Conservation (phyloP, 2,329 filamentous ascomycete genomes). For the Diaporthe citriasiana region DNA sequence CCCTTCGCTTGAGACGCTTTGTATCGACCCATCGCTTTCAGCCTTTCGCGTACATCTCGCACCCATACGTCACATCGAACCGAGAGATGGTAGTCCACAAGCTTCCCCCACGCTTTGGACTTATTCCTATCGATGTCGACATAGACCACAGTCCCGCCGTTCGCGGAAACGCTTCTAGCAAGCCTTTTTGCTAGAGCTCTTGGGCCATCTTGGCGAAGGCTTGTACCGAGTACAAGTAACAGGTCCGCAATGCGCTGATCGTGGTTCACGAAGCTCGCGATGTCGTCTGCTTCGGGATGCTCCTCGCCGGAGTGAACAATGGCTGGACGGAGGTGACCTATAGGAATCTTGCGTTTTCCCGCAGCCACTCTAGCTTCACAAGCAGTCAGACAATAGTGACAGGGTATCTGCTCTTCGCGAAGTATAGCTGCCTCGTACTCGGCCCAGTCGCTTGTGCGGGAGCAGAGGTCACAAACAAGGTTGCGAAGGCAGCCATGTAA, state of each 20-base stretch:
- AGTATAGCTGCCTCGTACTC: too few species aligned
- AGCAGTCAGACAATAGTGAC: too few species aligned
- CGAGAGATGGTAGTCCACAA: neutral
- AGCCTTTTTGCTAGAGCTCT: neutral
- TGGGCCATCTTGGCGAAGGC: neutral
- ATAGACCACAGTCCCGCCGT: neutral
- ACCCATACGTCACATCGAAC: neutral
- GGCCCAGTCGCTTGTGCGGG: neutral
- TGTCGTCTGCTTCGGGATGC: too few species aligned
- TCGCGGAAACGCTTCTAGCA: neutral
- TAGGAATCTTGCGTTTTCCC: too few species aligned
- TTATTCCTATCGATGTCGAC: neutral
- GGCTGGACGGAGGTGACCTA: too few species aligned
- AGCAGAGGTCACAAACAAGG: neutral
- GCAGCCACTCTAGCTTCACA: too few species aligned
- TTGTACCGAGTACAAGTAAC: neutral
- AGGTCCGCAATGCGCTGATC: neutral
- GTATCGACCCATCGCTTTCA: neutral
- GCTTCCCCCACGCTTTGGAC: neutral
- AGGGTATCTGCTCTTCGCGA: too few species aligned
- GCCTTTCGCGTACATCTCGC: neutral
- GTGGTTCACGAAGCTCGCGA: too few species aligned
- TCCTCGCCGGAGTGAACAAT: too few species aligned
- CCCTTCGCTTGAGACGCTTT: neutral
- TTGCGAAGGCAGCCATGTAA: neutral